These are phyloP conservation scores for Colletotrichum australisinense DNA, from an alignment of 2,329 filamentous ascomycete genomes.

Conservation along the genomic window DNA sequence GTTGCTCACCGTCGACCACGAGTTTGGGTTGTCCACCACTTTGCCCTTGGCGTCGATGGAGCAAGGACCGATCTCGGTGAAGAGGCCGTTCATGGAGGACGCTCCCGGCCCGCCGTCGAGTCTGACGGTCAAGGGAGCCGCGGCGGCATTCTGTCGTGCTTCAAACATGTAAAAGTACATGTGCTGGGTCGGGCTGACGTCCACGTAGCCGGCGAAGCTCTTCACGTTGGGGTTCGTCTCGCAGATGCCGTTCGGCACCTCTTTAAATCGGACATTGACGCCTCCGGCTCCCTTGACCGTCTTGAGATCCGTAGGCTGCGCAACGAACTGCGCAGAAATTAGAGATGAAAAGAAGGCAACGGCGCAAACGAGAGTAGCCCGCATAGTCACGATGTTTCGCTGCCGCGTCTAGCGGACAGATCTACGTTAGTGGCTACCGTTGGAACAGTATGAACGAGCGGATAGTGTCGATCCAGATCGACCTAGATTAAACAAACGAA, in stretches of 20 bases:
- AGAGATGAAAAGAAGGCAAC: not conserved
- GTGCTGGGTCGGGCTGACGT: constrained; percentile 17
- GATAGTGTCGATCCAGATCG: not conserved
- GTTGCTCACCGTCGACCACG: constrained; percentile 23
- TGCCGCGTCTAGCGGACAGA: not conserved
- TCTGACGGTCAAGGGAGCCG: constrained; percentile 19
- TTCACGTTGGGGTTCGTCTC: constrained; percentile 16
- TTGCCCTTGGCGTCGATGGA: constrained; percentile 12
- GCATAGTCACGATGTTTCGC: not conserved
- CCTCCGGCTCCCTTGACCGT: constrained; percentile 4
- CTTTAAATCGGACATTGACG: constrained; percentile 14
- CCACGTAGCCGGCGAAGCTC: constrained; percentile 26
- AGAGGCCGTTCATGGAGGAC: constrained; percentile 23
- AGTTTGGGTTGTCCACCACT: constrained; percentile 19
- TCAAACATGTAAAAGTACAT: constrained; percentile 27
- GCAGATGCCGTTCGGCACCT: constrained; percentile 23
- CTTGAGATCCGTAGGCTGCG: constrained; percentile 15
- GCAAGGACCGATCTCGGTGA: constrained; percentile 21
- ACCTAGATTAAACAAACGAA: not conserved
- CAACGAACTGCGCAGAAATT: not conserved
- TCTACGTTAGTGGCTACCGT: not conserved
- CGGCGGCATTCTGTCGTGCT: constrained; percentile 1
- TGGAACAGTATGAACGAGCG: not conserved
- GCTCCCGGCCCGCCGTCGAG: constrained; percentile 22
- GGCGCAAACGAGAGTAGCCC: not conserved